Percentiles rank a stretch among this genome's conserved stretches.
Evolutionary conservation across 75 land plant species (phyloP).

Genomic region (Gnetum montanum): DNA sequence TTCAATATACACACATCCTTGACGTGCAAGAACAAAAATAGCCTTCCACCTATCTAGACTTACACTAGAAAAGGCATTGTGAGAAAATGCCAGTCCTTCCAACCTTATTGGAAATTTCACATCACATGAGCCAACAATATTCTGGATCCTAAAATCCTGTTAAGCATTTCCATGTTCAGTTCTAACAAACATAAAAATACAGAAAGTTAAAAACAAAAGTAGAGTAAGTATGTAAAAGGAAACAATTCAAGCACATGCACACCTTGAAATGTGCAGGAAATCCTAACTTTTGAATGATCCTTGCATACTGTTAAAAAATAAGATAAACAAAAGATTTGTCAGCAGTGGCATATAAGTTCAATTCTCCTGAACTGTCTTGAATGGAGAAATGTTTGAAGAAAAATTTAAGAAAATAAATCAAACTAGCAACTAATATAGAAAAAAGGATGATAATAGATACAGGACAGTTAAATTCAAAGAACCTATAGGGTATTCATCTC

Average conservation of each 20-base stretch:
- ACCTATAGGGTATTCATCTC: too few relatives aligned
- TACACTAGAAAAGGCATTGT: constrained; percentile 74
- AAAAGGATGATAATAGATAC: too few relatives aligned
- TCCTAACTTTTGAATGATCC: constrained; percentile 86
- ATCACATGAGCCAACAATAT: constrained; percentile 87
- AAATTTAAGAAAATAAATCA: too few relatives aligned
- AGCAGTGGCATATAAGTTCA: too few relatives aligned
- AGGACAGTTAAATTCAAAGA: too few relatives aligned
- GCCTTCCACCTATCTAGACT: too few relatives aligned
- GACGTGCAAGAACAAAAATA: not conserved
- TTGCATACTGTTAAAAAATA: constrained; percentile 72
- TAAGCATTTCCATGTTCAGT: too few relatives aligned
- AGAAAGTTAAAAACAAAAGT: not conserved
- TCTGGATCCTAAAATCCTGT: constrained; percentile 88
- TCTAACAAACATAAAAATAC: not conserved
- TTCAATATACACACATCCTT: not conserved
- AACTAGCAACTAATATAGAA: too few relatives aligned
- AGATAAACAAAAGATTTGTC: too few relatives aligned
- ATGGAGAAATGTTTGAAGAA: too few relatives aligned
- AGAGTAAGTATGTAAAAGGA: not conserved
- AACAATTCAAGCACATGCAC: not conserved
- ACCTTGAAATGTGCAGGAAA: constrained; percentile 86
- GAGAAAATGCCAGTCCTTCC: constrained; percentile 72
- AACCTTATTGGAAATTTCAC: constrained; percentile 87
- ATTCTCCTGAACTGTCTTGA: too few relatives aligned